Base-by-base conservation (phyloP, 78 protist genomes). In the Chrysochromulina tobinii region DNA sequence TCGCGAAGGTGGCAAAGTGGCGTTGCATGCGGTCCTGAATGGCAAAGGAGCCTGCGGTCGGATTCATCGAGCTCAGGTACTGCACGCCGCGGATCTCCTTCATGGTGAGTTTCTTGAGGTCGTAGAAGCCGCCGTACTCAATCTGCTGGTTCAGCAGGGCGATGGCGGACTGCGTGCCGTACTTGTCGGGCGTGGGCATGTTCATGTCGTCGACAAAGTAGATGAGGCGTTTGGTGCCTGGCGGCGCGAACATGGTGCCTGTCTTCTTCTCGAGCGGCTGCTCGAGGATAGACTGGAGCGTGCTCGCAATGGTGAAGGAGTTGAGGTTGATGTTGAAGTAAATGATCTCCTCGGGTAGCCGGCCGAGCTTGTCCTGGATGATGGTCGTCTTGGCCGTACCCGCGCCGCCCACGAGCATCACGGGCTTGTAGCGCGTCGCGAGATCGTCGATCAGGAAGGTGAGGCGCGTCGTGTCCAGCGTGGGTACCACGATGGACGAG, bases 131-230 rank as follows among this genome's bases (percentile, higher is more conserved):
- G 27, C 79, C 81, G 54, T 94, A 96, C 92, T 95, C 97, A 38
- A 95, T 20, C 81, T 95, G 97, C 96, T 96, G 97, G 4, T 97
- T 87, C 61, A 97, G 75, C 84, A 97, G 89, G 14, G 96, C 95
- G 92, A 93, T 92, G 51, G 97, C 96, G 48, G 89, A 25, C 92
- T 95, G 98, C 18, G 98, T 97, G 85, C 96, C 97, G 93, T 97
- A 97, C 73, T 75, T 68, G 95, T 97, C 98, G 68, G 95, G 94
- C 61, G 50, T 21, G 38, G 97, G 97, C 97, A 97, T 96, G 93
- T 96, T 96, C 67, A 96, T 23, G 67, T 94, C 96, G 38, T 96
- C 98, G 73, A 95, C 57, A 59, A 93, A 93, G 93, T 55, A 93
- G 77, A 96, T 67, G 38, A 94, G 93, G n/a, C 67, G 72, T 91